Evolutionary conservation across 176 grass and related monocot species (phyloP).

Genomic region (Juncus inflexus): DNA sequence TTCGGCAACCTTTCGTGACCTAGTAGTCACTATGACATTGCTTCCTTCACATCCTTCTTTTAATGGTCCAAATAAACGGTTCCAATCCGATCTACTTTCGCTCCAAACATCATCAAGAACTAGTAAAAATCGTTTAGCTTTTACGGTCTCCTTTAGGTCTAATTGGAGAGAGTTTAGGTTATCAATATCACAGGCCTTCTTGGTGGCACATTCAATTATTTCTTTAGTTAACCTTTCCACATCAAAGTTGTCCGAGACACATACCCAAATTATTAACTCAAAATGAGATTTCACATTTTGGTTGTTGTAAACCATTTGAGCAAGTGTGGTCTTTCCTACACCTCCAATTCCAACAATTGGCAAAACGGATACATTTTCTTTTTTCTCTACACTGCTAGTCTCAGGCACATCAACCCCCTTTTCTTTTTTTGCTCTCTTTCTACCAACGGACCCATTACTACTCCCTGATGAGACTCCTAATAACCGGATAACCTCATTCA

Average conservation of each 20-base stretch:
- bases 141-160: neutral
- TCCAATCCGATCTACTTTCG: slow-evolving; percentile 23
- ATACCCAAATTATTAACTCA: slow-evolving; percentile 3
- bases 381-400: neutral
- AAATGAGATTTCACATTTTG: neutral
- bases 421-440: neutral
- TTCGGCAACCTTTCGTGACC: slow-evolving; percentile 6
- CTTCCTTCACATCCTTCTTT: slow-evolving; percentile 18
- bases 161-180: too few species aligned
- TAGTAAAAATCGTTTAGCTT: slow-evolving; percentile 8
- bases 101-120: slow-evolving; percentile 37
- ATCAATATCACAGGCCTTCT: too few species aligned
- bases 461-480: neutral
- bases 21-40: slow-evolving; percentile 32
- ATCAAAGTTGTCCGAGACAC: slow-evolving; percentile 26
- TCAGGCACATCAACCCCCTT: neutral
- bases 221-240: slow-evolving; percentile 21
- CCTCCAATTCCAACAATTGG: slow-evolving; percentile 8
- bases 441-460: neutral
- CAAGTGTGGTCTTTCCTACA: neutral
- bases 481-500: neutral
- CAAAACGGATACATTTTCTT: neutral
- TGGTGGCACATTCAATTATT: slow-evolving; percentile 1
- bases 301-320: slow-evolving; percentile 1
- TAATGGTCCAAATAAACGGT: slow-evolving; percentile 15